Base-by-base conservation (phyloP, 2,329 filamentous ascomycete genomes). In the Ophiostoma piceae region DNA sequence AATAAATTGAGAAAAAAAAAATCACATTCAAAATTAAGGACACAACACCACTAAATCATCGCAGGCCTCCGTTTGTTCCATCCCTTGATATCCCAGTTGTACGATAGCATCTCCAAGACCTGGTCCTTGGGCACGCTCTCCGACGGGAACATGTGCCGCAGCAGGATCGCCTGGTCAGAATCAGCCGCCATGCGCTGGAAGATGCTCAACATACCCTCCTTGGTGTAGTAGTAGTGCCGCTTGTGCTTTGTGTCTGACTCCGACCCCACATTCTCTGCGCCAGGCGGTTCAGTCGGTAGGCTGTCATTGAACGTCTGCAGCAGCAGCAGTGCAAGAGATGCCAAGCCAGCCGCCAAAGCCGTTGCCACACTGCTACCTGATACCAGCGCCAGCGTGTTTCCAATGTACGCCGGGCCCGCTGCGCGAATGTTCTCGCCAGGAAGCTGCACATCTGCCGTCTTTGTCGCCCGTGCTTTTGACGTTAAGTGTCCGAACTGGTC, bases 331-430 rank as follows among this genome's bases (percentile, higher is more conserved):
- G 60, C 41, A 57, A 78, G 62, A 9, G 76, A 76, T 1, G 77
- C 76, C 35, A 77, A 71, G 0, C 77, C 77, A 1, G 76, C 71
- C 1, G 76, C 77, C 1, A 78, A 69, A 0, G 77, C 77, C 2
- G 77, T 78, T 0, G 76, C 75, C 9, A 77, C 72, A 9, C 75
- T 77, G 0, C 73, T 76, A 0, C 77, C 32, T 1, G 70, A 70
- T 5, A 70, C 67, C 2, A 19, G 2, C 35, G 68, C 41, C n/a
- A 67, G 19, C 9, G 29, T 32, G 41, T 57, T 68, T 35, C 66
- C 14, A 3, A 70, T 60, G 64, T 70, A 67, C 2, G 37, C 35
- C 12, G 69, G 66, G 6, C 60, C 29, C 12, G 32, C 54, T 9
- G 69, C 57, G 16, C 26, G 8, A 14, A 71, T 22, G 9, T 71